Percentiles rank a stretch among this genome's conserved stretches.
These are phyloP conservation scores for Conticribra weissflogii DNA, from an alignment of 108 stramenopile genomes.

Conservation along the genomic window DNA sequence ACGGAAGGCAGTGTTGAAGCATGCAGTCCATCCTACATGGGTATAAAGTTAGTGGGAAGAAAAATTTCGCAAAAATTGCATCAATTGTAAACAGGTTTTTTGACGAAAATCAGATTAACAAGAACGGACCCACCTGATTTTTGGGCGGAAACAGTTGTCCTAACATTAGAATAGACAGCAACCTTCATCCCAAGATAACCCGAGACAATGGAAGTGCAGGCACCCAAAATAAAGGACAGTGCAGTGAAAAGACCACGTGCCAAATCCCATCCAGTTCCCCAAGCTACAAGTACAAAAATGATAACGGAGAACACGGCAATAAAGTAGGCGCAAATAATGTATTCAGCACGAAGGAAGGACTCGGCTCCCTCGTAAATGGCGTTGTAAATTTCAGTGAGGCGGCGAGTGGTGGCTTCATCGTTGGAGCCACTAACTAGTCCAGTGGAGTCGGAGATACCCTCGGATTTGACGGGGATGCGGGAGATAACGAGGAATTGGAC, in stretches of 20 bases:
- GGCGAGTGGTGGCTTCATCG: conserved; percentile 79
- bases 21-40: conserved; percentile 76
- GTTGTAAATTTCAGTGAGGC: conserved; percentile 88
- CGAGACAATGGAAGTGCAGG: conserved; percentile 84
- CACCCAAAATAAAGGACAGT: conserved; percentile 93
- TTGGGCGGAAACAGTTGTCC: conserved; percentile 93
- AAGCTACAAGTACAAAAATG: conserved; percentile 87
- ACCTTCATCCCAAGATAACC: conserved; percentile 98
- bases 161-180: conserved; percentile 96
- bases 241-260: conserved; percentile 92
- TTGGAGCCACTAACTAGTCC: conserved; percentile 57
- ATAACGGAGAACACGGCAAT: conserved; percentile 80
- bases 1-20: conserved; percentile 97
- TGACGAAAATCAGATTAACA: not conserved
- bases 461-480: conserved; percentile 75
- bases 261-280: conserved; percentile 87
- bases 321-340: conserved; percentile 94
- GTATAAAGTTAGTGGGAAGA: too few species aligned
- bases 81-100: too few species aligned
- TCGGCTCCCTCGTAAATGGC: conserved; percentile 97
- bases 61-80: too few species aligned
- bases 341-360: conserved; percentile 94
- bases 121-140: conserved; percentile 50
- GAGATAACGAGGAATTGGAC: conserved; percentile 81
- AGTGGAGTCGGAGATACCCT: conserved; percentile 51